A percentile compares a stretch with the other conserved stretches of the same genome.
Conservation (phyloP, 2,329 filamentous ascomycete species). For the Fusarium decemcellulare region DNA sequence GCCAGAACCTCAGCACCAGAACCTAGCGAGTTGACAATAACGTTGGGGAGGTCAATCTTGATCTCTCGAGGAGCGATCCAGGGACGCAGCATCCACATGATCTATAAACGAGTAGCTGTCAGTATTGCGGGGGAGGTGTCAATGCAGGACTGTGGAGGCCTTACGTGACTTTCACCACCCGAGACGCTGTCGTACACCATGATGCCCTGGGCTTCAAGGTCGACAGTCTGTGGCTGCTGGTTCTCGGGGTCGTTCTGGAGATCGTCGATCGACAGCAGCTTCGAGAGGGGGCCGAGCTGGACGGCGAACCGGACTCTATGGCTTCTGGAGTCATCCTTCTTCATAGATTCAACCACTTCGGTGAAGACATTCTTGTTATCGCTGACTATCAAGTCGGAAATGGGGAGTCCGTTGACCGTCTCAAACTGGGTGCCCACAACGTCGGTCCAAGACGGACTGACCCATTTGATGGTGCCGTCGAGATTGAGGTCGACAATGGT, state of each 20-base stretch:
- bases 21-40: slow-evolving; percentile 93
- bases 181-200: slow-evolving; percentile 95
- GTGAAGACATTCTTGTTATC: slow-evolving; percentile 86
- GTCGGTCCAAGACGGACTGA: slow-evolving; percentile 95
- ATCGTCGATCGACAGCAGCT: slow-evolving; percentile 66
- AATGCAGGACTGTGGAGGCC: slow-evolving; percentile 53
- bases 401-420: slow-evolving; percentile 80
- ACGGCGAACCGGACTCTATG: slow-evolving; percentile 89
- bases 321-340: slow-evolving; percentile 92
- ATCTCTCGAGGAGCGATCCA: slow-evolving; percentile 91
- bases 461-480: slow-evolving; percentile 93
- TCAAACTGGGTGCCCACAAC: slow-evolving; percentile 86
- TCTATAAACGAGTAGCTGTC: slow-evolving; percentile 65
- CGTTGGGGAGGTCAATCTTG: slow-evolving; percentile 90
- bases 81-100: slow-evolving; percentile 99
- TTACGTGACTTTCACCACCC: slow-evolving; percentile 90
- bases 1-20: slow-evolving; percentile 96
- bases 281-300: slow-evolving; percentile 77
- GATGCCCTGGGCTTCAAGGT: slow-evolving; percentile 96
- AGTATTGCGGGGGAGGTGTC: slow-evolving; percentile 38
- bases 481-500: slow-evolving; percentile 95
- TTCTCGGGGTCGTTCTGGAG: slow-evolving; percentile 57
- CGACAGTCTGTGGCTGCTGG: slow-evolving; percentile 66
- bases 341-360: slow-evolving; percentile 89
- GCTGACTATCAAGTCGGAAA: slow-evolving; percentile 83